phyloP scores from a whole-genome alignment of 805 yeast species.

The Lipomyces orientalis region DNA sequence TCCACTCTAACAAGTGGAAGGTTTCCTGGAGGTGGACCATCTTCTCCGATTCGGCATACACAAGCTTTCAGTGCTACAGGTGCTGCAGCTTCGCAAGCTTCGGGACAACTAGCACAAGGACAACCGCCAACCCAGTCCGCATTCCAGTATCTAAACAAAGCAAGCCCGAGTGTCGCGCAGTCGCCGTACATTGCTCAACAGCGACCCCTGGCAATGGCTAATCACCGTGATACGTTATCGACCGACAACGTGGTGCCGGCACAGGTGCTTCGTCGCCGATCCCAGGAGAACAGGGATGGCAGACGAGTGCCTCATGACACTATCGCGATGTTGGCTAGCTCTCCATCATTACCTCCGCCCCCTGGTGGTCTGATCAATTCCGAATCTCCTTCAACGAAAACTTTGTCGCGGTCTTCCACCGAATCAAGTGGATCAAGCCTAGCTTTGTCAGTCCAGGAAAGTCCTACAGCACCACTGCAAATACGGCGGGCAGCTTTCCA shows the following conservation, averaged over 20 bases:
- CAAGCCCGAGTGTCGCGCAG: neutral
- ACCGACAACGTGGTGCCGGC: neutral
- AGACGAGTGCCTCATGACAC: neutral
- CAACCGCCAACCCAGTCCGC: constrained; percentile 1
- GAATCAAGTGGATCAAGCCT: constrained; percentile 2
- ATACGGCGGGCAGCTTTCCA: neutral
- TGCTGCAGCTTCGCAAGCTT: neutral
- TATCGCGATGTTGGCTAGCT: neutral
- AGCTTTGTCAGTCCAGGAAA: neutral
- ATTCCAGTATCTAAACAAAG: neutral
- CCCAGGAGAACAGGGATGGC: constrained; percentile 10
- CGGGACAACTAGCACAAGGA: neutral
- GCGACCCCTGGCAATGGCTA: neutral
- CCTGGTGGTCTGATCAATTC: constrained; percentile 2
- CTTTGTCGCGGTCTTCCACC: neutral
- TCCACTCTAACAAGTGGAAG: constrained; percentile 4
- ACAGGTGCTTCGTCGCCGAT: constrained; percentile 11
- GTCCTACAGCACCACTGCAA: neutral
- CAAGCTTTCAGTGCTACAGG: neutral
- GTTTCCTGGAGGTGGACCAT: constrained; percentile 3
- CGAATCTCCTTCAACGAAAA: neutral
- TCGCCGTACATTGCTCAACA: neutral
- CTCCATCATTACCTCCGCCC: constrained; percentile 20
- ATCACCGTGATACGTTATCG: constrained; percentile 2
- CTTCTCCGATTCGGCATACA: constrained; percentile 1